Evolutionary conservation across 257 asterid genomes (phyloP).

Genomic region (Solanum chmielewskii): DNA sequence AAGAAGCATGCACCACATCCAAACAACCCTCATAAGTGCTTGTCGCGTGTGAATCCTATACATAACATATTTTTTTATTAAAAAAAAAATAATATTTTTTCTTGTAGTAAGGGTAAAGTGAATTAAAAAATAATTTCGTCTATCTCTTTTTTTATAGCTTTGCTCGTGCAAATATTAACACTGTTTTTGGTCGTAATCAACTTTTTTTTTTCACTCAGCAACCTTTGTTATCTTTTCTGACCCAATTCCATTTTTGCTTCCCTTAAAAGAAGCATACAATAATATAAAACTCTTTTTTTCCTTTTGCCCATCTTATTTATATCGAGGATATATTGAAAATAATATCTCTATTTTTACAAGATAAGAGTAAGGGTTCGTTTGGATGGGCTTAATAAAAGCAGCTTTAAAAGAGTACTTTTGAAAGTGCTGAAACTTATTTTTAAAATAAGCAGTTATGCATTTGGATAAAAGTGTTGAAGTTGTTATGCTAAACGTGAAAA

Average conservation of each 20-base stretch:
- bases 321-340: no score
- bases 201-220: constrained; percentile 1
- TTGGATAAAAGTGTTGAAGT: no score
- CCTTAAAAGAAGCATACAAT: constrained; percentile 19
- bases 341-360: no score
- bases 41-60: constrained; percentile 54
- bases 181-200: not conserved
- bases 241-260: constrained; percentile 14
- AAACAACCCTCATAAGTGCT: constrained; percentile 24
- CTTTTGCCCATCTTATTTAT: not conserved
- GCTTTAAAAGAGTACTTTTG: no score
- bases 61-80: not conserved
- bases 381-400: no score
- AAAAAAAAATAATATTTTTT: not conserved
- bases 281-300: constrained; percentile 2
- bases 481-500: no score
- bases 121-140: not conserved
- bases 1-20: constrained; percentile 2
- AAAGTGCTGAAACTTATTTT: no score
- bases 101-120: not conserved
- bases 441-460: no score
- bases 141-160: not conserved
- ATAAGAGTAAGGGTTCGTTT: no score
- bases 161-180: not conserved
- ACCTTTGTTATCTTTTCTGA: constrained; percentile 5